Conservation (phyloP, 2,329 filamentous ascomycete genomes). For the Fusarium denticulatum region DNA sequence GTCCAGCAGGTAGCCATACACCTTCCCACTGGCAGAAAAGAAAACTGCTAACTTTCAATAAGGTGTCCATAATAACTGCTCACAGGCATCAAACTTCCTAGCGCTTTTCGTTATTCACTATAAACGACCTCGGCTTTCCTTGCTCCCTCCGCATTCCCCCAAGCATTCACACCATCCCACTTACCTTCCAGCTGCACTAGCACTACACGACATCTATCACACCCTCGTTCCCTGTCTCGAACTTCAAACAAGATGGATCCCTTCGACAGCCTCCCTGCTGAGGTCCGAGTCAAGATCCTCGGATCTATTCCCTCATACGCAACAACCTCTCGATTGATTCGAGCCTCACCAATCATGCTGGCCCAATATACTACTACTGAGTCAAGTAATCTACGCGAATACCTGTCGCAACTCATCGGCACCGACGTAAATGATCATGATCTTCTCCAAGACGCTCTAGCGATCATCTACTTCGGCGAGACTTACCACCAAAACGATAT, state of each 20-base stretch:
- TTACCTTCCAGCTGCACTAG: background rate
- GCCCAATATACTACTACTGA: background rate
- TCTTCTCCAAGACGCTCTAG: background rate
- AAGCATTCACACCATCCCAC: too few relatives aligned
- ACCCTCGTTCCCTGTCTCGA: background rate
- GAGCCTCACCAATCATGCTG: background rate
- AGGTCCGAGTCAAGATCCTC: background rate
- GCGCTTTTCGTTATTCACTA: too few relatives aligned
- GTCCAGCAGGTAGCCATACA: background rate
- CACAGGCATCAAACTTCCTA: background rate
- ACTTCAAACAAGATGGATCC: background rate
- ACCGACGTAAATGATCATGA: background rate
- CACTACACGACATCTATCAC: background rate
- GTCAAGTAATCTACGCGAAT: background rate
- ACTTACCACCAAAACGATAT: rapidly evolving
- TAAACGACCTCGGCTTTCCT: background rate
- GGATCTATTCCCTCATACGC: background rate
- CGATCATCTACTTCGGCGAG: background rate
- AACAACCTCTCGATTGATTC: background rate
- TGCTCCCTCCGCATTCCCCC: background rate
- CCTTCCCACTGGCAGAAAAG: too few relatives aligned
- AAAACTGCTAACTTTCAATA: background rate
- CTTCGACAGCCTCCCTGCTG: background rate
- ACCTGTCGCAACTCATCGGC: background rate
- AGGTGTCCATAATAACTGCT: too few relatives aligned